phyloP scores from a whole-genome alignment of 768 basidiomycete genomes.

The Sutorius australiensis region DNA sequence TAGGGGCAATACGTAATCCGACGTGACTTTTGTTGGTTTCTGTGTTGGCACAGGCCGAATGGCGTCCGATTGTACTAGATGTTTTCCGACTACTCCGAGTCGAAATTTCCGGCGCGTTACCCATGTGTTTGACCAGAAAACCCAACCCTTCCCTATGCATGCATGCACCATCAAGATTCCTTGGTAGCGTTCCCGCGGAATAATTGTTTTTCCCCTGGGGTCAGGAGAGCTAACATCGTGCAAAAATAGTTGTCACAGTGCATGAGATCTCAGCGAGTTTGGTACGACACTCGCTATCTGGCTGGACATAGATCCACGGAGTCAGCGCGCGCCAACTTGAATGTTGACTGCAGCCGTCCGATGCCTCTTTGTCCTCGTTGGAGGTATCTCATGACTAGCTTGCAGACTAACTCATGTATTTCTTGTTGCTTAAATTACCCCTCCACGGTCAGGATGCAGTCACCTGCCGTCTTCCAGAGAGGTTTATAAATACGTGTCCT shows the following conservation, averaged over 20 bases:
- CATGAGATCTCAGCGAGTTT: not conserved
- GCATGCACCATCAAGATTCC: not conserved
- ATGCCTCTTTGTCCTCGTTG: not conserved
- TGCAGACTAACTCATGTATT: not conserved
- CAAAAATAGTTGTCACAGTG: not conserved
- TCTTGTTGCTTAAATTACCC: not conserved
- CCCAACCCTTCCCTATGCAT: not conserved
- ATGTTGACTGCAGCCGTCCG: not conserved
- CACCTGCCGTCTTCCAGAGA: conserved; percentile 1
- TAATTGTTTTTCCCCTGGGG: not conserved
- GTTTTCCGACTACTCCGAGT: too few relatives aligned
- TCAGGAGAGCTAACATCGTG: not conserved
- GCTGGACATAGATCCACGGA: not conserved
- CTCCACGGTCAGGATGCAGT: not conserved
- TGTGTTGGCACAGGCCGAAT: too few relatives aligned
- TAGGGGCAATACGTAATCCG: not conserved
- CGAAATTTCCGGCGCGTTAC: too few relatives aligned
- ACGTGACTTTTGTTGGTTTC: not conserved
- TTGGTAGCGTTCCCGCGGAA: not conserved
- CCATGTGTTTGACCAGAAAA: not conserved
- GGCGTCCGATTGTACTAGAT: too few relatives aligned
- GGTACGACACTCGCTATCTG: not conserved
- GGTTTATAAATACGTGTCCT: conserved; percentile 1
- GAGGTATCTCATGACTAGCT: conserved; percentile 2
- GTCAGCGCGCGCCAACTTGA: not conserved